Base-by-base conservation (phyloP, 2,329 filamentous ascomycete species). In the Xylariomycetidae sp. region DNA sequence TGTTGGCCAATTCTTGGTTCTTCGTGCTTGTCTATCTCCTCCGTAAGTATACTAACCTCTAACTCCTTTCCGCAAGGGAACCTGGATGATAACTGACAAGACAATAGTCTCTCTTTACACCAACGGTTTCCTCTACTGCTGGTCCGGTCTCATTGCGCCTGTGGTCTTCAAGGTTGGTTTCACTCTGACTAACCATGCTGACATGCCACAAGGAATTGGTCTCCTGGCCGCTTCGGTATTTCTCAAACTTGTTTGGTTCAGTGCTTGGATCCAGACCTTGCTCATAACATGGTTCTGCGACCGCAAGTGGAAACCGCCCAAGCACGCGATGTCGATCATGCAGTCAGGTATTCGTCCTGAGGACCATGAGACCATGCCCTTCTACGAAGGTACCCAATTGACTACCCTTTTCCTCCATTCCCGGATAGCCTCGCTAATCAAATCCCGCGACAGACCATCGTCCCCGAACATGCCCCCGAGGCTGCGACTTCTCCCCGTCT, bases 241-340 rank as follows among this genome's bases (percentile, higher is more conserved):
- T 5, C 31, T 47, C 35, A 44, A 43, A 36, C 10, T 17, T 10
- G 28, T 27, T 15, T 47, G 44, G 42, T 16, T 47, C 10, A 25
- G 18, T 3, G 9, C 42, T 5, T 43, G 36, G 39, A 23, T 44
- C 12, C 33, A 37, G 33, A 29, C 19, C 16, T 23, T 43, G 5
- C 23, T 40, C 23, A 37, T 37, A 10, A 42, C 35, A n/a, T 37
- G 36, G 25, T 29, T 44, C 19, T 27, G 24, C n/a, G 42, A 45
- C 29, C 25, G 31, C 17, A 14, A 44, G 4, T 44, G 38, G 39
- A 23, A 18, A 10, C 34, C 35, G 6, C 12, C 26, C 26, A 31
- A 36, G n/a, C 25, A 29, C 28, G 38, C 31, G 24, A 37, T 12
- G 17, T 29, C 28, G 34, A 40, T 44, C 17, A 36, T 36, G 37